Evolutionary conservation across 225 moss, liverwort and hornwort species (phyloP).

Genomic region (Sphagnum tenellum): DNA sequence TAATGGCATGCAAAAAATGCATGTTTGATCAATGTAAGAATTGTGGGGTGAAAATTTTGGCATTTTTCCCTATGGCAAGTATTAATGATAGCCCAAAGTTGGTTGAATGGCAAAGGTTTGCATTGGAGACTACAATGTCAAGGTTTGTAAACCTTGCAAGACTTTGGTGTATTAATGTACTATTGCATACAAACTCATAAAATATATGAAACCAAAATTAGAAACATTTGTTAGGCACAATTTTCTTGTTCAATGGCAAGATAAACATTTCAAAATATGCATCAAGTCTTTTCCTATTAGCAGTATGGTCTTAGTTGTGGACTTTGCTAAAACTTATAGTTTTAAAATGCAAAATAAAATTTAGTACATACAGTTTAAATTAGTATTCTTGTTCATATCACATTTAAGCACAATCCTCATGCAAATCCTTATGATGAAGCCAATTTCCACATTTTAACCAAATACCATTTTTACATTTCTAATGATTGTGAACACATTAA

Average conservation of each 20-base stretch:
- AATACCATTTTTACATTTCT: neutral
- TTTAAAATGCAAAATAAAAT: neutral
- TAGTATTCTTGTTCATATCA: neutral
- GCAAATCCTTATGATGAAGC: neutral
- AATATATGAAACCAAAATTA: slow-evolving; percentile 5
- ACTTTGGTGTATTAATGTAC: neutral
- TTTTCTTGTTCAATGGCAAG: neutral
- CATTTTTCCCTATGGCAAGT: neutral
- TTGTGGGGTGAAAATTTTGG: neutral
- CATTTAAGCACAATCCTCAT: neutral
- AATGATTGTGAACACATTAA: neutral
- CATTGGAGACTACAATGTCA: neutral
- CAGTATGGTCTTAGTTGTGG: neutral
- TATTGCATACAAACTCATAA: neutral
- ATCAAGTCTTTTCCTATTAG: neutral
- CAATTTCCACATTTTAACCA: neutral
- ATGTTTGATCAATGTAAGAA: slow-evolving; percentile 1
- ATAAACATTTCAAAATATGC: neutral
- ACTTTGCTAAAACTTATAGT: neutral
- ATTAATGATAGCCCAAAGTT: neutral
- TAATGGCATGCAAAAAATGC: too few species aligned
- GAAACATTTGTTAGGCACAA: neutral
- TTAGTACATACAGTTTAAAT: neutral
- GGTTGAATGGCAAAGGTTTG: neutral
- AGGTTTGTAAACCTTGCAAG: neutral